phyloP scores from a whole-genome alignment of 176 grass and related monocot genomes.

The Thinopyrum elongatum region DNA sequence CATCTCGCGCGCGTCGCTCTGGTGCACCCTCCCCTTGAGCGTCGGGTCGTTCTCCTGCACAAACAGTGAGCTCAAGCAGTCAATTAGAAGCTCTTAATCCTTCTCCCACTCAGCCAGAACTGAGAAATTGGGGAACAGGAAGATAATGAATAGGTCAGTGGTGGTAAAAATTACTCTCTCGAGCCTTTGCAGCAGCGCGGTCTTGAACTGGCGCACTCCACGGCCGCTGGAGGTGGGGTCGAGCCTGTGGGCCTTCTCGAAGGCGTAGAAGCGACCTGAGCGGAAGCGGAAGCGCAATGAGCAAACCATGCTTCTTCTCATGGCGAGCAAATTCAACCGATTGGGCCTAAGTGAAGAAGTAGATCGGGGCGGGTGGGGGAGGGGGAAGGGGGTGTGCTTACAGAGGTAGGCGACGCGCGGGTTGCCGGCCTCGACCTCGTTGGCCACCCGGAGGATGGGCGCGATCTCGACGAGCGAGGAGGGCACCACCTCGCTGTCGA shows the following conservation, averaged over 20 bases:
- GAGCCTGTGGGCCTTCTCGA: slow-evolving; percentile 85
- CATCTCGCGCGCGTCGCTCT: slow-evolving; percentile 90
- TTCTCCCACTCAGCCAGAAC: not conserved
- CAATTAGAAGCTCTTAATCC: not conserved
- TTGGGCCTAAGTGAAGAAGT: not conserved
- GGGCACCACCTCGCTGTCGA: slow-evolving; percentile 77
- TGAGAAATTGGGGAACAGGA: not conserved
- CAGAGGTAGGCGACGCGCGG: slow-evolving; percentile 81
- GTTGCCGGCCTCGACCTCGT: slow-evolving; percentile 65
- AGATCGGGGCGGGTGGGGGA: not conserved
- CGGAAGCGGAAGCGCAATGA: not conserved
- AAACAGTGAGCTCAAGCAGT: not conserved
- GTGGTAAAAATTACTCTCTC: slow-evolving; percentile 47
- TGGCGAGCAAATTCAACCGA: not conserved
- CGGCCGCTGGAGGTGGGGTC: slow-evolving; percentile 80
- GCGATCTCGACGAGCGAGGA: slow-evolving; percentile 68
- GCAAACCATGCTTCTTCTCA: not conserved
- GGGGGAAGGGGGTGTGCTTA: slow-evolving; percentile 4
- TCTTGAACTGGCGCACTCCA: slow-evolving; percentile 89
- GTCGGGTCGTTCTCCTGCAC: slow-evolving; percentile 91
- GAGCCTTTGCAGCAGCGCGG: slow-evolving; percentile 73
- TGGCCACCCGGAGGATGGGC: slow-evolving; percentile 78
- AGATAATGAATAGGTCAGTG: too few relatives aligned
- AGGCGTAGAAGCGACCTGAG: slow-evolving; percentile 86
- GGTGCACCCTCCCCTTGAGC: slow-evolving; percentile 82